Conservation (phyloP, 2,329 filamentous ascomycete species). For the Ceratocystis smalleyi region DNA sequence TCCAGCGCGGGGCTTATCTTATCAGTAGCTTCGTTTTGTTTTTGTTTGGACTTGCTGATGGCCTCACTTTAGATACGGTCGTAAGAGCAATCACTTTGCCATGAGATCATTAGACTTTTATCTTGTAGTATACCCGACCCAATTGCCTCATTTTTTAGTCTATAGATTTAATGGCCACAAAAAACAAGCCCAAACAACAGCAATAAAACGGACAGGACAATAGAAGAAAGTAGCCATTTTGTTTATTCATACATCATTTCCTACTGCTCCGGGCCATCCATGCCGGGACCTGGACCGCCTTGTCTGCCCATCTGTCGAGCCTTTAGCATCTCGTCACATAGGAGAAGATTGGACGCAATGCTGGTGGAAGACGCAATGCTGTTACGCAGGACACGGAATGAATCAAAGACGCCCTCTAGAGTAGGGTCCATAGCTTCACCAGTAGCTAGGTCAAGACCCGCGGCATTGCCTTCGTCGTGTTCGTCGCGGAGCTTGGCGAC, state of each 20-base stretch:
- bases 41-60: background rate
- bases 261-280: slow-evolving; percentile 44
- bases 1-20: slow-evolving; percentile 23
- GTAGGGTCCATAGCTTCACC: slow-evolving; percentile 92
- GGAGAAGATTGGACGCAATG: slow-evolving; percentile 84
- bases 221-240: slow-evolving; percentile 7
- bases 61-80: background rate
- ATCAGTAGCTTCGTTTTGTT: slow-evolving; percentile 16
- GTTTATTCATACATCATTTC: slow-evolving; percentile 22
- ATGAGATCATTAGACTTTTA: slow-evolving; percentile 4
- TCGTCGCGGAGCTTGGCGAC: slow-evolving; percentile 82
- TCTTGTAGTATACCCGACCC: slow-evolving; percentile 11
- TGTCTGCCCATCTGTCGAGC: slow-evolving; percentile 79
- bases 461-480: slow-evolving; percentile 63
- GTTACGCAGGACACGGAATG: slow-evolving; percentile 87
- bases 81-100: slow-evolving; percentile 6
- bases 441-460: slow-evolving; percentile 71
- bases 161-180: slow-evolving; percentile 16
- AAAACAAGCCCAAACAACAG: background rate
- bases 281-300: slow-evolving; percentile 46
- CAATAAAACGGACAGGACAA: slow-evolving; percentile 11
- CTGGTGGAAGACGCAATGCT: slow-evolving; percentile 85
- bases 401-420: slow-evolving; percentile 85
- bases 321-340: slow-evolving; percentile 96
- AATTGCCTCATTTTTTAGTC: slow-evolving; percentile 17